These are phyloP conservation scores for Amanita jacksonii DNA, from an alignment of 768 basidiomycete species.

Conservation along the genomic window DNA sequence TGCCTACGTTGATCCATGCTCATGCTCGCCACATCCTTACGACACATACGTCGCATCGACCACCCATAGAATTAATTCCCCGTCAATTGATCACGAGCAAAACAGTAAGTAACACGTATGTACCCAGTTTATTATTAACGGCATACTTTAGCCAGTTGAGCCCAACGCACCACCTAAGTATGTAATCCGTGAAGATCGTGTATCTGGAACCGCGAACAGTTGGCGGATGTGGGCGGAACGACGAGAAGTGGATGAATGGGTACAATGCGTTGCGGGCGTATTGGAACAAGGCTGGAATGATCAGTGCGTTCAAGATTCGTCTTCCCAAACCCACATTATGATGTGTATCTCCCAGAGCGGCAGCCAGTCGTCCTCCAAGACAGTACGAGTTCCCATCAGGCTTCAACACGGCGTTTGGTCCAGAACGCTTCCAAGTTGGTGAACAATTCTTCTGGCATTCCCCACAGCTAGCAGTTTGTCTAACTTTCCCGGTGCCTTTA, in stretches of 20 bases:
- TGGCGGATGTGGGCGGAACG: slow-evolving; percentile 78
- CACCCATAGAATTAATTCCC: slow-evolving; percentile 61
- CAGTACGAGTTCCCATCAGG: slow-evolving; percentile 97
- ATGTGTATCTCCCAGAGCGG: slow-evolving; percentile 34
- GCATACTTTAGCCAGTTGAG: slow-evolving; percentile 55
- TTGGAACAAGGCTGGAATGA: slow-evolving; percentile 85
- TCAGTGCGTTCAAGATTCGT: slow-evolving; percentile 42
- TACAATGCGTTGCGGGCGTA: slow-evolving; percentile 82
- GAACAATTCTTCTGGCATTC: slow-evolving; percentile 86
- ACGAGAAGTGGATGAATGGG: slow-evolving; percentile 89
- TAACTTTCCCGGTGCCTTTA: background rate
- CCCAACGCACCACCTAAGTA: slow-evolving; percentile 54
- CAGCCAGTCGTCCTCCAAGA: slow-evolving; percentile 42
- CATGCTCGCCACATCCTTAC: slow-evolving; percentile 64
- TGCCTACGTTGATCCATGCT: slow-evolving; percentile 74
- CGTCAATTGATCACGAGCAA: slow-evolving; percentile 89
- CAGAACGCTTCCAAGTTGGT: slow-evolving; percentile 74
- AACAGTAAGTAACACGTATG: slow-evolving; percentile 30
- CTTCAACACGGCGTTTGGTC: slow-evolving; percentile 73
- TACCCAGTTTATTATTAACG: background rate
- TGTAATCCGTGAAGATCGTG: slow-evolving; percentile 65
- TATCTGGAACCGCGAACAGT: slow-evolving; percentile 61
- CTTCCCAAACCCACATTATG: background rate
- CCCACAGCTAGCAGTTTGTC: slow-evolving; percentile 39
- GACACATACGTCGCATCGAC: slow-evolving; percentile 37